These are phyloP conservation scores for Shiraia sp. DNA, from an alignment of 2,329 filamentous ascomycete species.

Conservation along the genomic window DNA sequence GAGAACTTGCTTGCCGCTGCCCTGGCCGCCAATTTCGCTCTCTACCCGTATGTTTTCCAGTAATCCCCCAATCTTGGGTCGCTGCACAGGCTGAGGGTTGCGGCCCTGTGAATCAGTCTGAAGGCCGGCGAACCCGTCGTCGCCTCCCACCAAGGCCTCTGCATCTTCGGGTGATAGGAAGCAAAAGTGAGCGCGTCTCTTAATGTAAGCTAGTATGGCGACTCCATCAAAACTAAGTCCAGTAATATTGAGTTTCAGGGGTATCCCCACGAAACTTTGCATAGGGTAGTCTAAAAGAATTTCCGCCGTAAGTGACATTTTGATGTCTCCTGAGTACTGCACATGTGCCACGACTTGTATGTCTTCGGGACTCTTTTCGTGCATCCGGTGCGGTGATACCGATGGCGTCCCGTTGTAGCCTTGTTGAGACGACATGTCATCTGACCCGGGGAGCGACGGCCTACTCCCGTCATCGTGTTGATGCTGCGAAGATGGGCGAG, in stretches of 20 bases:
- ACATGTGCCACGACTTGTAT: slow-evolving; percentile 92
- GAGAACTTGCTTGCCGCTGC: slow-evolving; percentile 88
- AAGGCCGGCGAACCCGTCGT: slow-evolving; percentile 41
- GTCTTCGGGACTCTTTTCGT: slow-evolving; percentile 80
- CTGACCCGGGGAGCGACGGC: slow-evolving; percentile 32
- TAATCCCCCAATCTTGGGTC: slow-evolving; percentile 68
- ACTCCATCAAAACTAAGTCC: slow-evolving; percentile 94
- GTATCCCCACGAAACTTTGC: slow-evolving; percentile 96
- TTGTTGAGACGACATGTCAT: slow-evolving; percentile 31
- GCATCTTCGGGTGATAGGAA: slow-evolving; percentile 94
- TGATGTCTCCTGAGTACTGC: slow-evolving; percentile 84
- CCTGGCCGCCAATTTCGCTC: slow-evolving; percentile 93
- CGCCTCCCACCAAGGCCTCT: slow-evolving; percentile 61
- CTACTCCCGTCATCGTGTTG: slow-evolving; percentile 36
- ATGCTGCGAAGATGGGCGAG: slow-evolving; percentile 51
- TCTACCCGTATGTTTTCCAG: slow-evolving; percentile 94
- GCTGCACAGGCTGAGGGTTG: slow-evolving; percentile 29
- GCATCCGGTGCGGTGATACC: slow-evolving; percentile 57
- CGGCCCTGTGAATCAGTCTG: slow-evolving; percentile 30
- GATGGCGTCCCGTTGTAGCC: slow-evolving; percentile 35
- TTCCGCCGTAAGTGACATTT: slow-evolving; percentile 87
- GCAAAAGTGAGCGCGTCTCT: slow-evolving; percentile 87
- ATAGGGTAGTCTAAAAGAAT: slow-evolving; percentile 97
- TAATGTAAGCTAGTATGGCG: slow-evolving; percentile 87
- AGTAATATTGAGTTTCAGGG: slow-evolving; percentile 91